Base-by-base conservation (phyloP, 768 basidiomycete species). In the Cantharellus cinnabarinus region DNA sequence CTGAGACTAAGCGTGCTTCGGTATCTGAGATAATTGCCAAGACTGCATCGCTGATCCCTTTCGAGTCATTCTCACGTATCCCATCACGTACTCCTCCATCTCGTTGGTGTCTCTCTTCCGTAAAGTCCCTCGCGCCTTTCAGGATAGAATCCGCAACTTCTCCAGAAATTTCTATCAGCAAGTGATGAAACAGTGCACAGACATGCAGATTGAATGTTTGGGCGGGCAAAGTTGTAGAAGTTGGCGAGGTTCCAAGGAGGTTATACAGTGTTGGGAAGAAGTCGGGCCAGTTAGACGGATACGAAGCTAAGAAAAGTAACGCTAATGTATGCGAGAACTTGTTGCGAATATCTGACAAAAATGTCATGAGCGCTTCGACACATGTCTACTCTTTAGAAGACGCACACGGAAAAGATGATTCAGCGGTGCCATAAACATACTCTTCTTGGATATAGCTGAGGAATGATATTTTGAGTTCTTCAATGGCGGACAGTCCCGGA, bases 121-220 rank as follows among this genome's bases (percentile, higher is more conserved):
- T 81, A 67, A 78, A 90, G 50, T 79, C 69, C 56, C 93, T 76
- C 10, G 91, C 93, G 56, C 86, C 77, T 71, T 94, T 90, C 65
- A 98, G 80, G 62, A 89, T 80, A 66, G 89, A 85, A 72, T 99
- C 95, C 56, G 89, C 89, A n/a, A 98, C 86, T 70, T 99, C 95
- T 7, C 87, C 86, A 0, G 91, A 93, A 58, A 98, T 93, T 69
- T 99, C 95, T 61, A 86, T 80, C 50, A 99, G 76, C 64, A 97
- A 76, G 66, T 87, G 90, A 68, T 98, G 87, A 68, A 95, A 81
- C 60, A 99, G 77, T 38, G 91, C 76, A 29, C 85, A 85, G 40
- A 94, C 78, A 66, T 93, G 86, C 50, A 79, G 79, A 68, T 93
- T 94, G 71, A 84, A 81, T 35, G 78, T 74, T 44, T 78, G 72